Conservation (phyloP, 257 asterid species). For the Rehmannia glutinosa region DNA sequence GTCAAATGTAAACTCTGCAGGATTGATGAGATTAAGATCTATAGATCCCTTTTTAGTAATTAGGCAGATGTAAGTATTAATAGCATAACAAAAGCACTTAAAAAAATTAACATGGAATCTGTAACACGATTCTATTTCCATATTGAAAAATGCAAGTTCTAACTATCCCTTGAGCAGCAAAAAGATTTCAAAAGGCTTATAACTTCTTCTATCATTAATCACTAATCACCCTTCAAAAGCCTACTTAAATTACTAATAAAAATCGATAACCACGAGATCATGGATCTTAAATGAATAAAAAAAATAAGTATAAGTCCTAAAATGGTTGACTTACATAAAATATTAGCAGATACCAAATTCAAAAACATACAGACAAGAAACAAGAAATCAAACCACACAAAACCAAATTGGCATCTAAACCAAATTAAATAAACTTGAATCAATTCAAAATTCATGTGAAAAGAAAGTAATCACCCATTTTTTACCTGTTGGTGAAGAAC, state of each 20-base stretch:
- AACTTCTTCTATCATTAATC: background rate
- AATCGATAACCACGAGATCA: background rate
- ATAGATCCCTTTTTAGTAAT: slow-evolving; percentile 17
- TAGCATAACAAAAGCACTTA: background rate
- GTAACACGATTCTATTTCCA: slow-evolving; percentile 1
- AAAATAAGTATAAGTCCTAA: too few relatives aligned
- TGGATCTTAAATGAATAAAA: background rate
- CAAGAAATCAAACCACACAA: background rate
- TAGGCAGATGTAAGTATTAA: background rate
- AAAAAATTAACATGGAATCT: slow-evolving; percentile 3
- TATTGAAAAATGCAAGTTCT: too few relatives aligned
- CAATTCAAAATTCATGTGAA: too few relatives aligned
- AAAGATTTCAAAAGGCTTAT: background rate
- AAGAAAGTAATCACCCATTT: background rate
- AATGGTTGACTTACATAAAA: too few relatives aligned
- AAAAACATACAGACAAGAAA: slow-evolving; percentile 9
- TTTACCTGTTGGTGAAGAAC: slow-evolving; percentile 79
- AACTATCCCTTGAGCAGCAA: background rate
- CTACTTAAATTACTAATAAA: background rate
- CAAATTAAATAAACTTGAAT: background rate
- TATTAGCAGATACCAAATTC: too few relatives aligned
- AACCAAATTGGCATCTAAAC: background rate
- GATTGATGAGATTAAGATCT: slow-evolving; percentile 30
- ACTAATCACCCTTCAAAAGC: background rate
- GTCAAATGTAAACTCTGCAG: background rate